Conservation (phyloP, 1,139 yeast genomes). For the Groenewaldozyma auringiensis region DNA sequence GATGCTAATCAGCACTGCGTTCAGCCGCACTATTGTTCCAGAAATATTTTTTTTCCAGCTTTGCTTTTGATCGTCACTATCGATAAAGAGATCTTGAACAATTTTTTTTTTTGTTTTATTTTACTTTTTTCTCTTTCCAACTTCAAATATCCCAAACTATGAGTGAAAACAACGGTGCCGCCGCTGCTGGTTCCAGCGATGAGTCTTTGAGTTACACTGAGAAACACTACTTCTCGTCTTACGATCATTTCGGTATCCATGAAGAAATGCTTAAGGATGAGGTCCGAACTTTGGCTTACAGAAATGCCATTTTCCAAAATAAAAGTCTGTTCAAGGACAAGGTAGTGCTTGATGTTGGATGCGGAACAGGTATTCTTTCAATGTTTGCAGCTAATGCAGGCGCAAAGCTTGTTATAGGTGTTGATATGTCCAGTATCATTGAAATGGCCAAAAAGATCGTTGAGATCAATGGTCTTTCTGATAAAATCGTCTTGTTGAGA, state of each 20-base stretch:
- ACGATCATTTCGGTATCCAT: constrained; percentile 96
- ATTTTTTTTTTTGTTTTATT: not conserved
- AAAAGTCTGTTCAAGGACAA: constrained; percentile 85
- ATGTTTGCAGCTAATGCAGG: constrained; percentile 99
- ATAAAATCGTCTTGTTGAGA: constrained; percentile 79
- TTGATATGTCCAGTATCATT: constrained; percentile 94
- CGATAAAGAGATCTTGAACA: not conserved
- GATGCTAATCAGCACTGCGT: too few relatives aligned
- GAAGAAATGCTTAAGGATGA: constrained; percentile 98
- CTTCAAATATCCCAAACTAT: not conserved
- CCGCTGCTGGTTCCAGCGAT: constrained; percentile 1
- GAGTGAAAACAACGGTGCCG: not conserved
- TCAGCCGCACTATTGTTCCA: too few relatives aligned
- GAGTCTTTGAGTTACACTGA: constrained; percentile 41
- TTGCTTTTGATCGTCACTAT: not conserved
- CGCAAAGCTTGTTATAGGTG: constrained; percentile 93
- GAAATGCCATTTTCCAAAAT: constrained; percentile 90
- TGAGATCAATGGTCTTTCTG: constrained; percentile 73
- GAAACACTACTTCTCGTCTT: constrained; percentile 89
- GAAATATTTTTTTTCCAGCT: too few relatives aligned
- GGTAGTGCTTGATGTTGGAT: constrained; percentile 95
- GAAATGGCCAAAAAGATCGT: constrained; percentile 88
- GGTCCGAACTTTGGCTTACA: constrained; percentile 83
- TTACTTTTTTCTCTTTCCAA: too few relatives aligned
- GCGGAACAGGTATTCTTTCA: constrained; percentile 95